These are phyloP conservation scores for Nemania bipapillata DNA, from an alignment of 2,329 filamentous ascomycete genomes.

Conservation along the genomic window DNA sequence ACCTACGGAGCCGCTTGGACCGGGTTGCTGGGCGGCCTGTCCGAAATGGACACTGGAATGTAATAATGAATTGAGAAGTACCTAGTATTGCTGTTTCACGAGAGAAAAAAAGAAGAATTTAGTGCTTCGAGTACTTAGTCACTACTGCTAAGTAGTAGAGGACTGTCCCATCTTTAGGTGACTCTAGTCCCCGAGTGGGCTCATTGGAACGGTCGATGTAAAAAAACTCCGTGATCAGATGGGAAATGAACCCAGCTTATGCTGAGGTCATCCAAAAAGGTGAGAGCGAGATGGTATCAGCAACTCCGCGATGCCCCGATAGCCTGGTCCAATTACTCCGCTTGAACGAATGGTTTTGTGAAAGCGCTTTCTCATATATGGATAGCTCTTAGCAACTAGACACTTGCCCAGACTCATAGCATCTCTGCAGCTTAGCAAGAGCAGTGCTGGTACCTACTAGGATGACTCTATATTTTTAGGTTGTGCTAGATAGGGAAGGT, in stretches of 20 bases:
- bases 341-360: not conserved
- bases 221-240: not conserved
- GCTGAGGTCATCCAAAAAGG: conserved; percentile 28
- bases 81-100: not conserved
- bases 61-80: not conserved
- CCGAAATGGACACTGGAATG: not conserved
- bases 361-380: conserved; percentile 9
- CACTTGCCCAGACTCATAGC: no score
- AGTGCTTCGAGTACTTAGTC: not conserved
- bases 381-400: conserved; percentile 1
- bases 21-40: not conserved
- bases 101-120: no score
- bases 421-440: no score
- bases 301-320: not conserved
- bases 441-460: not conserved
- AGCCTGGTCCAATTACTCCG: not conserved
- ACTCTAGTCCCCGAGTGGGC: not conserved
- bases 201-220: not conserved
- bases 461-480: no score
- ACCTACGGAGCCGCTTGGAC: conserved; percentile 16
- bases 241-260: conserved; percentile 17
- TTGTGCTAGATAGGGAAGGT: no score
- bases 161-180: not conserved
- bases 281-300: conserved; percentile 4
- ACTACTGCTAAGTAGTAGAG: not conserved